These are phyloP conservation scores for Pezicula carpinea DNA, from an alignment of 2,329 filamentous ascomycete genomes.

Conservation along the genomic window DNA sequence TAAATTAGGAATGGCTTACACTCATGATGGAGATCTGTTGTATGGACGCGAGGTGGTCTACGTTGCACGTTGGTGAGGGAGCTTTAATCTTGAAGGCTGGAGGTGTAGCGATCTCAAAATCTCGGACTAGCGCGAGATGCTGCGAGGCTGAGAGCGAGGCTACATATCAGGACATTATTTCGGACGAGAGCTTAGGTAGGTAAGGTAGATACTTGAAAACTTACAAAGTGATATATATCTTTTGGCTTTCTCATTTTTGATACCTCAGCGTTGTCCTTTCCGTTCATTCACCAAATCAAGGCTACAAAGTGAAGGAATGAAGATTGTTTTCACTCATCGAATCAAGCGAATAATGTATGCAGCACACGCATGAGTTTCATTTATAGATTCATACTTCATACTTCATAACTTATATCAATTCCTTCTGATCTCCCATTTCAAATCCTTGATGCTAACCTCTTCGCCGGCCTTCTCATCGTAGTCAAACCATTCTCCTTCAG, in stretches of 20 bases:
- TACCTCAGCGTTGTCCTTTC: too few species aligned
- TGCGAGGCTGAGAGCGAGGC: constrained; percentile 9
- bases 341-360: not conserved
- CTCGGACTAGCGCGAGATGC: constrained; percentile 8
- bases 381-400: too few species aligned
- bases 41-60: constrained; percentile 12
- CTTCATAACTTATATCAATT: constrained; percentile 14
- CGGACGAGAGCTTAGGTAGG: too few species aligned
- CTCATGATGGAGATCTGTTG: constrained; percentile 30
- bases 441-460: constrained; percentile 86
- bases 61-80: constrained; percentile 7
- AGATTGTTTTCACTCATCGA: not conserved
- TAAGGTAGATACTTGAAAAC: too few species aligned
- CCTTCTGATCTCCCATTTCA: constrained; percentile 72
- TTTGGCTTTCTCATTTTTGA: too few species aligned
- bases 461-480: constrained; percentile 93
- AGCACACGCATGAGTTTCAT: not conserved
- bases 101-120: constrained; percentile 13
- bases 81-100: constrained; percentile 17
- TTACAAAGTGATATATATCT: too few species aligned
- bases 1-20: constrained; percentile 29
- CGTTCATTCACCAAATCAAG: too few species aligned
- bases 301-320: too few species aligned
- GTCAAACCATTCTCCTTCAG: constrained; percentile 94
- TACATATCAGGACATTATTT: too few species aligned